Conservation (phyloP, 169 alveolate species). For the Plasmodium sp. region DNA sequence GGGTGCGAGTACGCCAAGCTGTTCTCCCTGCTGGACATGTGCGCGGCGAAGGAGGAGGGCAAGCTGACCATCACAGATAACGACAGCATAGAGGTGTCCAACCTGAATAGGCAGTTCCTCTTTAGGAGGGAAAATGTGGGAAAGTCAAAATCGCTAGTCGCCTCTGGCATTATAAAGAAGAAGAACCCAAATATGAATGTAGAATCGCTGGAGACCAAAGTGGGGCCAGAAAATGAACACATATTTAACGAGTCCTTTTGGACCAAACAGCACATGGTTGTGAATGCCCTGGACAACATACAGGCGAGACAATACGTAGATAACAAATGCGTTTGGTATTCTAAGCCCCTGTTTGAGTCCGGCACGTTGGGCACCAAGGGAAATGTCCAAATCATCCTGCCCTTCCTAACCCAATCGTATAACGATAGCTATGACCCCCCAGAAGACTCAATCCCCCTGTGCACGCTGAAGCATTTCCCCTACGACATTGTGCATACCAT, state of each 20-base stretch:
- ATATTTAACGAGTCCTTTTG: conserved; percentile 98
- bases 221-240: conserved; percentile 97
- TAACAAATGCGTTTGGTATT: conserved; percentile 97
- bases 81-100: conserved; percentile 98
- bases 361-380: conserved; percentile 99
- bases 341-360: conserved; percentile 97
- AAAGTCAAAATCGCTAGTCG: conserved; percentile 81
- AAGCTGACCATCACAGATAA: conserved; percentile 96
- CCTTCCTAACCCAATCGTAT: conserved; percentile 97
- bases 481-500: conserved; percentile 98
- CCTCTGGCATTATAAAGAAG: conserved; percentile 89
- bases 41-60: conserved; percentile 86
- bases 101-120: conserved; percentile 97
- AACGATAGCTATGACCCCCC: conserved; percentile 99
- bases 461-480: conserved; percentile 97
- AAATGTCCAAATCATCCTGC: conserved; percentile 95
- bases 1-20: conserved; percentile 99
- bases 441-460: conserved; percentile 96
- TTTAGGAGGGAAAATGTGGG: conserved; percentile 94
- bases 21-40: conserved; percentile 97
- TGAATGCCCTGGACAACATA: conserved; percentile 98
- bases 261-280: conserved; percentile 94
- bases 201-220: conserved; percentile 89
- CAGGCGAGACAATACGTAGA: conserved; percentile 98
- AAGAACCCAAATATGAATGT: conserved; percentile 90